Evolutionary conservation across 345 rosid species (phyloP).

Genomic region (Gossypium raimondii): DNA sequence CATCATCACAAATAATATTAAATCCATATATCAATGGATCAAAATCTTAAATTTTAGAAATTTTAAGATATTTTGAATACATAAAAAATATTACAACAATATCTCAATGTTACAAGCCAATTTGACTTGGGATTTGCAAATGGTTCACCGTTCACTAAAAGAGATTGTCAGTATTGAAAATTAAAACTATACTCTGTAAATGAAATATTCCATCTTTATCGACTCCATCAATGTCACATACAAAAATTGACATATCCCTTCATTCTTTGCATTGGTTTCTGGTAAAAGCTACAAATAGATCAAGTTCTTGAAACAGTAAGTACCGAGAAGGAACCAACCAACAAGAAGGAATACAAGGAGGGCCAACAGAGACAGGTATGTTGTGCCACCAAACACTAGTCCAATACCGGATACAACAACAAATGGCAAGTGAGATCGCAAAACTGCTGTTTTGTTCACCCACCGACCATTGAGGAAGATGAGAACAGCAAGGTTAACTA

Average conservation of each 20-base stretch:
- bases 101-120: not conserved
- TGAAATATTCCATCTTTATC: not conserved
- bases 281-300: slow-evolving; percentile 51
- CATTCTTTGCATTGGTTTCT: not conserved
- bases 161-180: not conserved
- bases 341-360: slow-evolving; percentile 52
- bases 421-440: slow-evolving; percentile 56
- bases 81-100: not conserved
- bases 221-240: not conserved
- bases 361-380: slow-evolving; percentile 48
- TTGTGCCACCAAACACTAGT: slow-evolving; percentile 53
- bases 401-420: slow-evolving; percentile 47
- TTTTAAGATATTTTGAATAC: too few relatives aligned
- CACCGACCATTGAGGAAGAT: slow-evolving; percentile 71
- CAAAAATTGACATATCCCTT: not conserved
- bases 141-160: not conserved
- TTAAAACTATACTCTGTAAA: not conserved
- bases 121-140: not conserved
- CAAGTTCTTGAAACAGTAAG: slow-evolving; percentile 66
- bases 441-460: slow-evolving; percentile 57
- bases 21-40: too few relatives aligned
- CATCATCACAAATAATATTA: too few relatives aligned
- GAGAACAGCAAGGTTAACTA: slow-evolving; percentile 72
- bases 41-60: too few relatives aligned
- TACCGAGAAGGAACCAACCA: slow-evolving; percentile 78